Conservation (phyloP, 768 basidiomycete genomes). For the Chlorophyllum brunneum region DNA sequence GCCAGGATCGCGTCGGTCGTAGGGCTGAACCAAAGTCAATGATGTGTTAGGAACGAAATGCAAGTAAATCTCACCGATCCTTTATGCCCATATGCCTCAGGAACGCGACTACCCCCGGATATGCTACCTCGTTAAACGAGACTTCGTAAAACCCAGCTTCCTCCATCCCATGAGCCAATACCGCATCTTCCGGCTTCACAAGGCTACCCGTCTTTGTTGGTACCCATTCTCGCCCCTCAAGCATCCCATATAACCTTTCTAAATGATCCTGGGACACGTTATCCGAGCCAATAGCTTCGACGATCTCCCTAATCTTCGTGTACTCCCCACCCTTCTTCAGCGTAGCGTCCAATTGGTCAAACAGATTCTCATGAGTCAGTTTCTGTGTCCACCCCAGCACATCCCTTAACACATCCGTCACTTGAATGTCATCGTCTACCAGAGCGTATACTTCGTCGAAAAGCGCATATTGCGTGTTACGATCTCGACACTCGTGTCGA, state of each 20-base stretch:
- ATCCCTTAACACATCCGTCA: slow-evolving; percentile 26
- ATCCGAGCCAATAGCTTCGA: slow-evolving; percentile 27
- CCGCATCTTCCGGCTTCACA: slow-evolving; percentile 19
- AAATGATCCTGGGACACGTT: slow-evolving; percentile 17
- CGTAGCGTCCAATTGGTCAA: slow-evolving; percentile 28
- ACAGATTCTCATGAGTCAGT: slow-evolving; percentile 25
- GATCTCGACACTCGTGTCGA: slow-evolving; percentile 8
- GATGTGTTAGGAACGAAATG: not conserved
- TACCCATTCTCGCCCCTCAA: slow-evolving; percentile 28
- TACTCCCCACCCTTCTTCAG: slow-evolving; percentile 16
- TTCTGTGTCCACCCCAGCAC: slow-evolving; percentile 38
- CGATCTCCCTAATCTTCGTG: slow-evolving; percentile 20
- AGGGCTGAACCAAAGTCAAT: slow-evolving; percentile 25
- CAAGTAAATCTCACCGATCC: slow-evolving; percentile 27
- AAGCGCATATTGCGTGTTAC: slow-evolving; percentile 17
- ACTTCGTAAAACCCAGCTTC: slow-evolving; percentile 26
- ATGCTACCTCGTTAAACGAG: slow-evolving; percentile 16
- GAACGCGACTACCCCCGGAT: slow-evolving; percentile 18
- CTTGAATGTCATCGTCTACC: slow-evolving; percentile 21
- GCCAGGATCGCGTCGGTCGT: slow-evolving; percentile 22
- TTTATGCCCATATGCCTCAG: slow-evolving; percentile 34
- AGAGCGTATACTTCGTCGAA: slow-evolving; percentile 37
- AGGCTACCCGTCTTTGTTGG: slow-evolving; percentile 24
- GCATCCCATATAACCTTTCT: slow-evolving; percentile 14
- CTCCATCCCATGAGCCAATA: slow-evolving; percentile 16